These are phyloP conservation scores for Phytomonas sp. DNA, from an alignment of 208 protist genomes.

Conservation along the genomic window DNA sequence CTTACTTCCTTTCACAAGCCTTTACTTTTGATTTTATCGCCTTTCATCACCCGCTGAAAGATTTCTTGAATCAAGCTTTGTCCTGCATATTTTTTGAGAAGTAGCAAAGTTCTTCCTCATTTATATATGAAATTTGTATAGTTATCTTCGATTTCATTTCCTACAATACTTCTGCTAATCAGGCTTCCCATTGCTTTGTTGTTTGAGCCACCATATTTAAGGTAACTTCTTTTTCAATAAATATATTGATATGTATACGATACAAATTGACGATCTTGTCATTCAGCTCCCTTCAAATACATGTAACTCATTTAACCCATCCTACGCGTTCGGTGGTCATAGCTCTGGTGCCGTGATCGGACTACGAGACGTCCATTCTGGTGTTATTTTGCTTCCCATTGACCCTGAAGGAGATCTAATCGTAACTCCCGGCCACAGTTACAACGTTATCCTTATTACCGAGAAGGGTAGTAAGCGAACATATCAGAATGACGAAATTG, in stretches of 20 bases:
- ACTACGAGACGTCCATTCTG: slow-evolving; percentile 32
- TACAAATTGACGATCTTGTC: slow-evolving; percentile 44
- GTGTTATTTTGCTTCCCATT: slow-evolving; percentile 49
- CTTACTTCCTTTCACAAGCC: not conserved
- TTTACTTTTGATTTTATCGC: not conserved
- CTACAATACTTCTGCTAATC: not conserved
- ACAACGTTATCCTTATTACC: slow-evolving; percentile 15
- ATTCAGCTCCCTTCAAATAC: slow-evolving; percentile 52
- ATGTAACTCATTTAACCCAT: slow-evolving; percentile 64
- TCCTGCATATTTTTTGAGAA: not conserved
- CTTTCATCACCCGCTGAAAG: not conserved
- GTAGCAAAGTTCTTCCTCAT: not conserved
- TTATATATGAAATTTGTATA: not conserved
- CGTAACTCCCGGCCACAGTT: slow-evolving; percentile 44
- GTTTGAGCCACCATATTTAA: slow-evolving; percentile 11
- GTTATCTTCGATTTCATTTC: not conserved
- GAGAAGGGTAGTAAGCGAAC: slow-evolving; percentile 5
- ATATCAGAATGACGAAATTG: not conserved
- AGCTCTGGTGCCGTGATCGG: slow-evolving; percentile 24
- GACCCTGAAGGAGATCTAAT: slow-evolving; percentile 63
- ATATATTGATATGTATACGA: slow-evolving; percentile 28
- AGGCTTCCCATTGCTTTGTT: not conserved
- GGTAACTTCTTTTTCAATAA: slow-evolving; percentile 11
- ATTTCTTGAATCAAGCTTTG: not conserved
- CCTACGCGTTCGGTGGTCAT: slow-evolving; percentile 43